phyloP scores from a whole-genome alignment of 495 filamentous ascomycete genomes.

The Xylaria telfairii region DNA sequence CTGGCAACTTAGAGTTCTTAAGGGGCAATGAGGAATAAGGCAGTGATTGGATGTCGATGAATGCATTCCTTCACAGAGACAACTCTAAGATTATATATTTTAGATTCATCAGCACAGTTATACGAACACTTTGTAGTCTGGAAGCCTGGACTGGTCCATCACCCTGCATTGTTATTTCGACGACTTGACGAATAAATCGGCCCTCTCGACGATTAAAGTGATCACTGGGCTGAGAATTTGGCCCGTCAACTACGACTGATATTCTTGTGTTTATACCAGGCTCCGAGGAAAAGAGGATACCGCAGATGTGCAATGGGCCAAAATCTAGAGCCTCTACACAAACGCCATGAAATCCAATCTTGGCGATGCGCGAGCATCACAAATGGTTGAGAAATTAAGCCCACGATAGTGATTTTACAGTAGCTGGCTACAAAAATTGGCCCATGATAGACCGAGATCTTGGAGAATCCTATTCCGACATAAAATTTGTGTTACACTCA shows the following conservation, averaged over 20 bases:
- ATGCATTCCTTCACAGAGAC: neutral
- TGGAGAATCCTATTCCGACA: neutral
- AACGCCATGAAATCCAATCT: too few species aligned
- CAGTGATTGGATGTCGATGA: too few species aligned
- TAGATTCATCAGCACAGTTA: neutral
- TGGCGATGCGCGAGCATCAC: neutral
- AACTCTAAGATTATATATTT: neutral
- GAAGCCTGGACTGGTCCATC: neutral
- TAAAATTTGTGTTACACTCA: too few species aligned
- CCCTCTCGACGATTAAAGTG: neutral
- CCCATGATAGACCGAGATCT: neutral
- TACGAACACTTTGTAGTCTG: neutral
- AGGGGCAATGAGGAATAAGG: neutral
- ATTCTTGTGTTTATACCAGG: too few species aligned
- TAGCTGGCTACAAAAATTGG: neutral
- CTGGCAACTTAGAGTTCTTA: neutral
- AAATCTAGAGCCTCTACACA: neutral
- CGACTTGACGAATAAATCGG: neutral
- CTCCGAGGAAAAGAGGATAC: neutral
- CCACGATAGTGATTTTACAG: neutral
- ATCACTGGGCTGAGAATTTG: neutral
- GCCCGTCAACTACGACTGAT: neutral
- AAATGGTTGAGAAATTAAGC: neutral
- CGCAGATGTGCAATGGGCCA: neutral
- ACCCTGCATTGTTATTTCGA: neutral